Percentiles rank a stretch among this genome's conserved stretches.
phyloP scores from a whole-genome alignment of 2,329 filamentous ascomycete genomes.

The Ophiostoma tasmaniense region DNA sequence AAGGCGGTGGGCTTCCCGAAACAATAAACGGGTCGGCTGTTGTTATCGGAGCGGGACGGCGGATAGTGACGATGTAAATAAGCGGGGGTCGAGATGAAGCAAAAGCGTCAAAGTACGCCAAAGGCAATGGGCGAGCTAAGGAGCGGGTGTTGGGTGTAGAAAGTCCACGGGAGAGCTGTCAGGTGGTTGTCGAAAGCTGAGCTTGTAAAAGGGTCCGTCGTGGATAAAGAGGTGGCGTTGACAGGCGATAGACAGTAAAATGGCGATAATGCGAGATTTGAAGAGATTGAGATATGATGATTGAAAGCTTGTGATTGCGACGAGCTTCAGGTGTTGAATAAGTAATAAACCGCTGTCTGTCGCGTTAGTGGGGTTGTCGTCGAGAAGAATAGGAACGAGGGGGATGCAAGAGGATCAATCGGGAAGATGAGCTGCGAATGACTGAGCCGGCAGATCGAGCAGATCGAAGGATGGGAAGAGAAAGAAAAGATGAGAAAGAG shows the following conservation, averaged over 20 bases:
- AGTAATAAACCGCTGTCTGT: neutral
- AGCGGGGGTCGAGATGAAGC: neutral
- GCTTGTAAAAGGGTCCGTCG: too few species aligned
- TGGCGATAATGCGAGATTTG: neutral
- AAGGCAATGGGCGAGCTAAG: neutral
- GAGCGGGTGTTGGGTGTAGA: neutral
- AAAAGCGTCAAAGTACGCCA: neutral
- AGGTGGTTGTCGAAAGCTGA: too few species aligned
- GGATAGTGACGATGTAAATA: neutral
- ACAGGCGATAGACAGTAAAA: neutral
- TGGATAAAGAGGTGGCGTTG: neutral
- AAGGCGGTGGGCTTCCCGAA: constrained; percentile 17
- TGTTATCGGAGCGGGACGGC: constrained; percentile 9
- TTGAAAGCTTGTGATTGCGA: neutral
- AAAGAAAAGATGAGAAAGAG: neutral
- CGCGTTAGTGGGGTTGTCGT: neutral
- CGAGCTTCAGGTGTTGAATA: neutral
- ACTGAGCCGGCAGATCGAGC: neutral
- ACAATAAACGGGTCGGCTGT: constrained; percentile 7
- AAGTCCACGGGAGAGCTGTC: neutral
- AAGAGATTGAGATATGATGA: neutral
- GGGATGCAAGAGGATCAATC: neutral
- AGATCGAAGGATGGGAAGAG: neutral
- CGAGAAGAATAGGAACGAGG: neutral
- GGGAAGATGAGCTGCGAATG: neutral